Evolutionary conservation across 1,284 basidiomycete species (phyloP).

Genomic region (Meira nashicola): DNA sequence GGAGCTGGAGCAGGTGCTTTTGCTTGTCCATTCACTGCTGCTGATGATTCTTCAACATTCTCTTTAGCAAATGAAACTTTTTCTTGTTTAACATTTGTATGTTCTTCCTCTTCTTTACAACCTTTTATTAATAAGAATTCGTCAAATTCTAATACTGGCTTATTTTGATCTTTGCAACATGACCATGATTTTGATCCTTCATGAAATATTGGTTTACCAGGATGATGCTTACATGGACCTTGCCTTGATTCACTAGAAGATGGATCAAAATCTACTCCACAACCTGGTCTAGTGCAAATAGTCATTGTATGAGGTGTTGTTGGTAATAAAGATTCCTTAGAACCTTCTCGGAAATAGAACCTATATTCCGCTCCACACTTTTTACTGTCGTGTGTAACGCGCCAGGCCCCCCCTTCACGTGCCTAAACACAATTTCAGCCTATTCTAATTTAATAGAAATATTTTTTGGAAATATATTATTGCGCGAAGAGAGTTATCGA

Average conservation of each 20-base stretch:
- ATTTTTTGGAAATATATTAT: constrained; percentile 31
- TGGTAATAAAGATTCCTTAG: background rate
- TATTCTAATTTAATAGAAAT: constrained; percentile 24
- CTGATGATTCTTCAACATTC: too few relatives aligned
- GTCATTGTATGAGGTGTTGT: constrained; percentile 24
- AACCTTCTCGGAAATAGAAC: background rate
- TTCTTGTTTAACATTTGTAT: constrained; percentile 33
- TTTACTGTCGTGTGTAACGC: constrained; percentile 4
- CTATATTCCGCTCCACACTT: too few relatives aligned
- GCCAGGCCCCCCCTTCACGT: too few relatives aligned
- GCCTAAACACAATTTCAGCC: too few relatives aligned
- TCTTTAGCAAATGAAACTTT: constrained; percentile 7
- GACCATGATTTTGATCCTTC: constrained; percentile 52
- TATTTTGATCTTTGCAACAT: constrained; percentile 49
- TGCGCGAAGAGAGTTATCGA: background rate
- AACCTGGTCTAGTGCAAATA: constrained; percentile 46
- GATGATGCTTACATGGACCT: constrained; percentile 39
- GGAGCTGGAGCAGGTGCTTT: background rate
- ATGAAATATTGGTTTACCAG: constrained; percentile 50
- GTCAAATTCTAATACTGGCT: constrained; percentile 52
- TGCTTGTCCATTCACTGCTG: background rate
- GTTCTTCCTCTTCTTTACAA: constrained; percentile 30
- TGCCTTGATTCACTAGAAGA: background rate
- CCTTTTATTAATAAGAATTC: constrained; percentile 45
- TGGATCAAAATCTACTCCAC: constrained; percentile 39